These are phyloP conservation scores for Neoascochyta sp. DNA, from an alignment of 2,329 filamentous ascomycete genomes.

Conservation along the genomic window DNA sequence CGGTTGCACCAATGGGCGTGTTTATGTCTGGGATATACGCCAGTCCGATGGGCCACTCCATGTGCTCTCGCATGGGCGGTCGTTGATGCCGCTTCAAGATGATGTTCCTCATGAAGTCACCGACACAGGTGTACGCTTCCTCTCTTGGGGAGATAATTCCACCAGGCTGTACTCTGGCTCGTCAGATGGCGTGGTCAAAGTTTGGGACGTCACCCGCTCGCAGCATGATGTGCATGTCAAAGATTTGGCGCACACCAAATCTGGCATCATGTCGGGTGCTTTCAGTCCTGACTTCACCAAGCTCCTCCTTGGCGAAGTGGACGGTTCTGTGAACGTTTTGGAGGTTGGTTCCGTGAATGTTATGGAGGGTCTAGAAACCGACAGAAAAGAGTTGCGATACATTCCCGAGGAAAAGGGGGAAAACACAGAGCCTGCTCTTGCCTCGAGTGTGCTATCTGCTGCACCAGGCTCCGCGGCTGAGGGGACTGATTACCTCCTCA, in stretches of 20 bases:
- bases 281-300: constrained; percentile 55
- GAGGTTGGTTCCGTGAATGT: constrained; percentile 39
- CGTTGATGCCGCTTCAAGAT: constrained; percentile 49
- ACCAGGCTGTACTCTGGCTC: constrained; percentile 57
- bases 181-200: constrained; percentile 58
- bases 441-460: not conserved
- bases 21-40: constrained; percentile 60
- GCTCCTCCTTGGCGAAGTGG: constrained; percentile 56
- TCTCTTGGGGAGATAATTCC: constrained; percentile 54
- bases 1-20: constrained; percentile 57
- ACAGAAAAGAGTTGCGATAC: constrained; percentile 29
- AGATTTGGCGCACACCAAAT: constrained; percentile 48
- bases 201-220: constrained; percentile 56
- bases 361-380: constrained; percentile 21
- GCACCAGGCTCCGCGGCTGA: constrained; percentile 22
- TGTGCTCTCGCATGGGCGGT: constrained; percentile 49
- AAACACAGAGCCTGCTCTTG: constrained; percentile 1
- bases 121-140: constrained; percentile 57
- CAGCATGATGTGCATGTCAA: constrained; percentile 50
- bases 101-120: constrained; percentile 45
- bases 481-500: constrained; percentile 27
- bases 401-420: constrained; percentile 17
- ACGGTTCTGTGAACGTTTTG: constrained; percentile 53
- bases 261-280: constrained; percentile 56
- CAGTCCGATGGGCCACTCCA: constrained; percentile 46